phyloP scores from a whole-genome alignment of 495 filamentous ascomycete genomes.

The Podospora australis region DNA sequence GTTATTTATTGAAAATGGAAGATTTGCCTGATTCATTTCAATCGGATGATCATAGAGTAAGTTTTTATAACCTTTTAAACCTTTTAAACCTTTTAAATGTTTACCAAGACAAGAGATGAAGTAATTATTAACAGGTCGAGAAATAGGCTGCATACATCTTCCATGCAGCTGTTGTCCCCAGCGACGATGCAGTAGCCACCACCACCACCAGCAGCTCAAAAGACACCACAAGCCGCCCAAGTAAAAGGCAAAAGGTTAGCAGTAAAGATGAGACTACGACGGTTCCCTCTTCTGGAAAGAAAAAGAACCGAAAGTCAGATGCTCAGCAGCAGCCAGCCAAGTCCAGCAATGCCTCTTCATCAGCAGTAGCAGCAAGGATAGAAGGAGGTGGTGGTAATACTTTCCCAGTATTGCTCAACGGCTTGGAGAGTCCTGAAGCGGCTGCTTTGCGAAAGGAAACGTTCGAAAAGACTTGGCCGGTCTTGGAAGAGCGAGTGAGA shows the following conservation, averaged over 20 bases:
- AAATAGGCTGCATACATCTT: slow-evolving; percentile 66
- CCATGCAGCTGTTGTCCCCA: slow-evolving; percentile 22
- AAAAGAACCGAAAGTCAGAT: too few relatives aligned
- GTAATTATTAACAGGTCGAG: too few relatives aligned
- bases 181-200: slow-evolving; percentile 33
- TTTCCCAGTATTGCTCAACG: slow-evolving; percentile 59
- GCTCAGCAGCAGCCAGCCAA: not conserved
- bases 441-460: slow-evolving; percentile 51
- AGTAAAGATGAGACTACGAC: slow-evolving; percentile 15
- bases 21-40: slow-evolving; percentile 11
- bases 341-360: not conserved
- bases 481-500: slow-evolving; percentile 44
- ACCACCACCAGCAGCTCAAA: slow-evolving; percentile 17
- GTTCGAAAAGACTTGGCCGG: slow-evolving; percentile 62
- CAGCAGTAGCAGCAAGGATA: not conserved
- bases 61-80: not conserved
- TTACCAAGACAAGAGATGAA: too few relatives aligned
- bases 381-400: not conserved
- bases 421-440: slow-evolving; percentile 49
- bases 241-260: slow-evolving; percentile 57
- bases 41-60: slow-evolving; percentile 31
- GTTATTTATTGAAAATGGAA: slow-evolving; percentile 12
- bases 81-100: too few relatives aligned
- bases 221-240: slow-evolving; percentile 38
- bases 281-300: not conserved